phyloP scores from a whole-genome alignment of 306 rosid species.

The Cucumis melo region DNA sequence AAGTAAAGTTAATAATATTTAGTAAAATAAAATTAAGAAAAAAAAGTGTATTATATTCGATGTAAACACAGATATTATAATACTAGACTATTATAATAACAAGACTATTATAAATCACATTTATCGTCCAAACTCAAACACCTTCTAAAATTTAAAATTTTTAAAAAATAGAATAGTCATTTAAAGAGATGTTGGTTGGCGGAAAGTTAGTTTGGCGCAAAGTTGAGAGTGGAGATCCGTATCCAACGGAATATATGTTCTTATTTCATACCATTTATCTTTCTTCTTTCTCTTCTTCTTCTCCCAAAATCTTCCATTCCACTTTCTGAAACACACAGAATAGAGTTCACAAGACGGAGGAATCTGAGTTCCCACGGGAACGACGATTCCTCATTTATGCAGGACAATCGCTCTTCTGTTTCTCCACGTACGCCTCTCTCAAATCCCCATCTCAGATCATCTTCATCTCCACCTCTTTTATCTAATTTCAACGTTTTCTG shows the following conservation, averaged over 20 bases:
- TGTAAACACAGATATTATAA: too few relatives aligned
- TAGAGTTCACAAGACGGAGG: slow-evolving; percentile 14
- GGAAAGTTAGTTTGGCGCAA: neutral
- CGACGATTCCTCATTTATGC: slow-evolving; percentile 38
- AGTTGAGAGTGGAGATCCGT: slow-evolving; percentile 31
- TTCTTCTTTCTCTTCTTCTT: neutral
- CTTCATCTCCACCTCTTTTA: neutral
- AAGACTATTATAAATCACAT: too few relatives aligned
- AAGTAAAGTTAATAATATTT: too few relatives aligned
- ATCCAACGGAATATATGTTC: slow-evolving; percentile 12
- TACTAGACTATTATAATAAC: too few relatives aligned
- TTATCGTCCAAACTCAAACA: too few relatives aligned
- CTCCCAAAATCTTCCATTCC: slow-evolving; percentile 3
- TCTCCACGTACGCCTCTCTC: neutral
- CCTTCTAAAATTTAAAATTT: too few relatives aligned
- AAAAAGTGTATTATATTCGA: too few relatives aligned
- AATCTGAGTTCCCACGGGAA: slow-evolving; percentile 52
- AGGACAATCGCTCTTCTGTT: neutral
- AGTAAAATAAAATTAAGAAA: too few relatives aligned
- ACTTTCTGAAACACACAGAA: neutral
- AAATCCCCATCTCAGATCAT: neutral
- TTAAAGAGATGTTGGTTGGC: neutral
- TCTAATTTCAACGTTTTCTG: neutral
- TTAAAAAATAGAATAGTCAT: neutral
- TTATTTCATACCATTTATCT: neutral